A percentile compares a stretch with the other conserved stretches of the same genome.
phyloP scores from a whole-genome alignment of 345 rosid species.

The thale cress (Arabidopsis thaliana) region TAIR10.1 NC_003070.9:25869501-25870000 shows the following conservation, averaged over 20 bases:
- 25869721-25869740: slow-evolving; percentile 31
- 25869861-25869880: slow-evolving; percentile 3
- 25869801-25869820: slow-evolving; percentile 33
- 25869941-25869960: slow-evolving; percentile 74
- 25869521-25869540: not conserved
- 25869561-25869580: slow-evolving; percentile 14
- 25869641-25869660: not conserved
- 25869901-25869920: slow-evolving; percentile 27
- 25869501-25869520: too few species aligned
- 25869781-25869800: slow-evolving; percentile 23
- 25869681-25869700: slow-evolving; percentile 7
- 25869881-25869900: slow-evolving; percentile 4
- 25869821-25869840: slow-evolving; percentile 33
- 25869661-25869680: not conserved
- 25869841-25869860: slow-evolving; percentile 29
- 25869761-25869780: slow-evolving; percentile 23
- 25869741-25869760: slow-evolving; percentile 23
- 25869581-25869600: not conserved
- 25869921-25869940: slow-evolving; percentile 1
- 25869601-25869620: not conserved
- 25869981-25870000: slow-evolving; percentile 76
- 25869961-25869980: slow-evolving; percentile 87
- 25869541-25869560: not conserved
- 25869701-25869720: not conserved
- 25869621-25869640: not conserved